Evolutionary conservation across 208 protist genomes (phyloP).

Genomic region (Trypanosoma vivax): DNA sequence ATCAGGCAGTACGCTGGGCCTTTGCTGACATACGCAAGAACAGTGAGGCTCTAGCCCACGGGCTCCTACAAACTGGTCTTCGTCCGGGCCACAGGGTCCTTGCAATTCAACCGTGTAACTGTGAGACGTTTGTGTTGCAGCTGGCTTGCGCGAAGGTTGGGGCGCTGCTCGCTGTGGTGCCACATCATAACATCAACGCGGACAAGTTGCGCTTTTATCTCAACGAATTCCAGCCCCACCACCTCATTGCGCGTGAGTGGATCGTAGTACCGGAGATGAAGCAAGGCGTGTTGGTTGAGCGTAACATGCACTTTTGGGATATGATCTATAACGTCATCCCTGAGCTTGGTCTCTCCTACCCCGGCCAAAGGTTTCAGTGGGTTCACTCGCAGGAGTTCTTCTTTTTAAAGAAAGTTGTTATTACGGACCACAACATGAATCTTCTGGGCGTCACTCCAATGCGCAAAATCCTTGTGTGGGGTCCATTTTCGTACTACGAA

Average conservation of each 20-base stretch:
- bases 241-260: slow-evolving; percentile 84
- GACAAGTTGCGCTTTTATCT: slow-evolving; percentile 89
- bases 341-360: slow-evolving; percentile 88
- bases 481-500: slow-evolving; percentile 89
- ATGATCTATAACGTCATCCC: slow-evolving; percentile 90
- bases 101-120: slow-evolving; percentile 87
- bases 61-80: slow-evolving; percentile 83
- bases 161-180: slow-evolving; percentile 75
- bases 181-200: slow-evolving; percentile 73
- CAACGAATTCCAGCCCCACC: slow-evolving; percentile 87
- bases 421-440: slow-evolving; percentile 92
- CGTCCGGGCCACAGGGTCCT: slow-evolving; percentile 82
- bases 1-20: slow-evolving; percentile 89
- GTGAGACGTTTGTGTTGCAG: slow-evolving; percentile 87
- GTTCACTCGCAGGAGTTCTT: slow-evolving; percentile 91
- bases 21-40: slow-evolving; percentile 91
- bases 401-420: slow-evolving; percentile 89
- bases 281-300: slow-evolving; percentile 81
- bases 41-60: slow-evolving; percentile 87
- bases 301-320: slow-evolving; percentile 91
- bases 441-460: slow-evolving; percentile 82
- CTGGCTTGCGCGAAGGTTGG: slow-evolving; percentile 86
- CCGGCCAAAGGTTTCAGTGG: slow-evolving; percentile 89
- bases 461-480: slow-evolving; percentile 87
- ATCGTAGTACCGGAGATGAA: slow-evolving; percentile 83